phyloP scores from a whole-genome alignment of 352 stramenopile species.

The Blastocystis hominis region DNA sequence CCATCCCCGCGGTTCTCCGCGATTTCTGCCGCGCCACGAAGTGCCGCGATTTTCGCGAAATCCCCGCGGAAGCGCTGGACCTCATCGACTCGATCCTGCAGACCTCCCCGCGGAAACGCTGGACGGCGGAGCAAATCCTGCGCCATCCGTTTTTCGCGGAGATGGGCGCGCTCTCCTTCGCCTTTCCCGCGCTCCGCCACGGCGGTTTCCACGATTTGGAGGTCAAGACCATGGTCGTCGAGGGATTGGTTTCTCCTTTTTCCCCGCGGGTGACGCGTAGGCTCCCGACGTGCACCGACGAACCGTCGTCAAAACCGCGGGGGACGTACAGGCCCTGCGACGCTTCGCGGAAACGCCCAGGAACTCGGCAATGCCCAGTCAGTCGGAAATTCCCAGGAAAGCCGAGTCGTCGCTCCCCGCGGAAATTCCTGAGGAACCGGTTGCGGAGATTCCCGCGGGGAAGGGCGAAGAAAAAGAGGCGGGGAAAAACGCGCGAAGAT shows the following conservation, averaged over 20 bases:
- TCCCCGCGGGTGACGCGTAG: background rate
- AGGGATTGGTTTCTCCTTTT: background rate
- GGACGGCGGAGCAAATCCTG: background rate
- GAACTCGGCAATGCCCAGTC: no score
- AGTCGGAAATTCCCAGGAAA: no score
- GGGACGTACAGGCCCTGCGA: background rate
- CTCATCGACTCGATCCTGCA: background rate
- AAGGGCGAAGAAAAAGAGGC: background rate
- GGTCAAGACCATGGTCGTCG: background rate
- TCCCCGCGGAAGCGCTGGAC: background rate
- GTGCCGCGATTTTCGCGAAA: background rate
- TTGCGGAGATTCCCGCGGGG: no score
- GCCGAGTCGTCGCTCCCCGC: no score
- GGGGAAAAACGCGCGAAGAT: background rate
- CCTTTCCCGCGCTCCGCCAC: background rate
- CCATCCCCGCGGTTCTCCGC: background rate
- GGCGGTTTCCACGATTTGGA: conserved; percentile 4
- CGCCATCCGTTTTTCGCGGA: conserved; percentile 4
- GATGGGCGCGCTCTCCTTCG: background rate
- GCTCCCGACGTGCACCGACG: background rate
- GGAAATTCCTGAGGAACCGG: no score
- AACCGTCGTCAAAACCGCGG: background rate
- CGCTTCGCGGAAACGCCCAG: background rate
- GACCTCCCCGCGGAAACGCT: background rate
- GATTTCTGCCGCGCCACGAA: background rate